Evolutionary conservation across 768 basidiomycete species (phyloP), one percentile per base, ranked within the genome.

Genomic region (Calocybe gangraenosa): DNA sequence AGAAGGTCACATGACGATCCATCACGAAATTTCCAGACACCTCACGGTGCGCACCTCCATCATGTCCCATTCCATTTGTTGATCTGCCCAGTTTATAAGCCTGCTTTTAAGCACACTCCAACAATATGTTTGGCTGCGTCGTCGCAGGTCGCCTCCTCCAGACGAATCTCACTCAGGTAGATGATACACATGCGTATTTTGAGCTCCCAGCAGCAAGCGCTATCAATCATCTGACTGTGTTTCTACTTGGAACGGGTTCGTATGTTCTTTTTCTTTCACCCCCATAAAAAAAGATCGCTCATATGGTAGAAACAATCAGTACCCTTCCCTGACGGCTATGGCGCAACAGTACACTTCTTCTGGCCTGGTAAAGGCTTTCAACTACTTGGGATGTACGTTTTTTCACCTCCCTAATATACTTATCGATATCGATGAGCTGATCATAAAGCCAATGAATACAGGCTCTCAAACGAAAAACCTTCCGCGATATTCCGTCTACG

Each of bases 311-410:
- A n/a, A 28, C 11, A 11, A 28, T 25, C 47, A 77, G 87, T 88
- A 0, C 79, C 84, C 1, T 92, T 92, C 54, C 90, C 90, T 3
- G 82, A 86, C 18, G 87, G 89, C 28, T 91, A 82, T 58, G 90
- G 83, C 14, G 87, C 86, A 10, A 81, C 88, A 0, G 89, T 92
- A 7, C 88, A 92, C 58, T 84, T 92, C 59, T 80, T 79, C 60
- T 88, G 83, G 87, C 90, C 89, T 0, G 88, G 86, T 9, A 88
- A 80, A 61, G 91, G 90, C 2, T 92, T 90, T 52, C 90, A 90
- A 60, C 62, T 92, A 20, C 68, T 94, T 7, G 91, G 91, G 58
- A 87, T 88, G 91, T 88, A 54, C 57, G 87, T 30, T 7, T 2
- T 21, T 20, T n/a, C n/a, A n/a, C n/a, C n/a, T n/a, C 33, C 22